Evolutionary conservation across 2,329 filamentous ascomycete species (phyloP).

Genomic region (Trichoderma hamatum): DNA sequence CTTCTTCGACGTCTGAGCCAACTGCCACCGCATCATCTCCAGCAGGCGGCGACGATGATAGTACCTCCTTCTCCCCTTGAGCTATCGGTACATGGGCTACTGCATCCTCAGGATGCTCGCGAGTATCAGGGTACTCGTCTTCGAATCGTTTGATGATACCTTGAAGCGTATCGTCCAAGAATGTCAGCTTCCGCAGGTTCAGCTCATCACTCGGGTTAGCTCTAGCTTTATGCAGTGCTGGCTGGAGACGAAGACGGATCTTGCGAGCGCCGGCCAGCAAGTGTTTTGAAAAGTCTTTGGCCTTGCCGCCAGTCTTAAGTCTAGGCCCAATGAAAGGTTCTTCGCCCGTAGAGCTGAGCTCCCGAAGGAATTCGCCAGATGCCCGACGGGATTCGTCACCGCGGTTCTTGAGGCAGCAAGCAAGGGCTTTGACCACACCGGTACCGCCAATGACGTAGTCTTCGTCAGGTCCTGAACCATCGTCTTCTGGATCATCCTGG

Average conservation of each 20-base stretch:
- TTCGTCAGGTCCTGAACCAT: constrained; percentile 77
- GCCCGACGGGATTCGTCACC: constrained; percentile 60
- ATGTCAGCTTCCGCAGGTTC: constrained; percentile 80
- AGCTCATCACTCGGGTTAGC: constrained; percentile 70
- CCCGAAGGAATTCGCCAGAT: constrained; percentile 56
- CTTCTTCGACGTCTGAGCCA: constrained; percentile 54
- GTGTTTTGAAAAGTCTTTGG: constrained; percentile 92
- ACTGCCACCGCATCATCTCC: constrained; percentile 42
- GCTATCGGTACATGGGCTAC: constrained; percentile 12
- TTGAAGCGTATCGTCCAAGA: constrained; percentile 85
- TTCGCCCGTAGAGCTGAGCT: constrained; percentile 48
- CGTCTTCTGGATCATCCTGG: constrained; percentile 58
- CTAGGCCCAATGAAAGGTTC: constrained; percentile 34
- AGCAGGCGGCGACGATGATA: constrained; percentile 33
- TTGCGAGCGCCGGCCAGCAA: constrained; percentile 84
- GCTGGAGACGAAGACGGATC: constrained; percentile 80
- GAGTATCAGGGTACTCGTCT: constrained; percentile 91
- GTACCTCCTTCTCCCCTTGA: constrained; percentile 29
- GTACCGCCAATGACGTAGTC: constrained; percentile 97
- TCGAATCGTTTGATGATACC: constrained; percentile 95
- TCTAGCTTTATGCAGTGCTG: constrained; percentile 75
- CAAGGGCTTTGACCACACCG: constrained; percentile 90
- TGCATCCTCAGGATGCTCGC: constrained; percentile 41
- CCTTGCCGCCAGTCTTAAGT: constrained; percentile 58
- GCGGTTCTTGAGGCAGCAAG: constrained; percentile 85